Percentiles rank a stretch among this genome's conserved stretches.
phyloP scores from a whole-genome alignment of 768 basidiomycete genomes.

The Dictyophora rubrovolvata region DNA sequence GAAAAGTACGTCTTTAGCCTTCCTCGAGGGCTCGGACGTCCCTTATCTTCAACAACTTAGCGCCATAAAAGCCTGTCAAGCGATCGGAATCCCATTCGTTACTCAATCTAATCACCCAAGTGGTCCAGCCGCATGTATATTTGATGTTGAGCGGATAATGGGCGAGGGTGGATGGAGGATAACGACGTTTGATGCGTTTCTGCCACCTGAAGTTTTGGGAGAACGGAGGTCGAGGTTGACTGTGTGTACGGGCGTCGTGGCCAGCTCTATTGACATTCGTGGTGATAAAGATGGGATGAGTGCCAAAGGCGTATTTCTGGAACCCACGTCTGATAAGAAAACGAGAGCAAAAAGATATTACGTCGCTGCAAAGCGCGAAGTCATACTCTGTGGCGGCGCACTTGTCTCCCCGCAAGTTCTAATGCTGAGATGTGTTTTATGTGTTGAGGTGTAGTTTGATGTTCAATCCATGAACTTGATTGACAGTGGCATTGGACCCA shows the following conservation, averaged over 20 bases:
- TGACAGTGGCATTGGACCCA: conserved; percentile 33
- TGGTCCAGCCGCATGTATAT: background rate
- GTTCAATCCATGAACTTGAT: conserved; percentile 3
- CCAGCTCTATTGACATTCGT: background rate
- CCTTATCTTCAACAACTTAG: too few relatives aligned
- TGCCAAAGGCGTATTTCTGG: background rate
- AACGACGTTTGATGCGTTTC: too few relatives aligned
- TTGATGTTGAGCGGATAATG: background rate
- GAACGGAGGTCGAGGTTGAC: background rate
- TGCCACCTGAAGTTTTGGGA: too few relatives aligned
- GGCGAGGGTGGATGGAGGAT: background rate
- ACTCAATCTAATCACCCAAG: background rate
- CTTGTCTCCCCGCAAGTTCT: conserved; percentile 33
- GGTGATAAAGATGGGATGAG: background rate
- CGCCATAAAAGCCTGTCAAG: background rate
- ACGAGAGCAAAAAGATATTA: background rate
- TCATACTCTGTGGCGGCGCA: conserved; percentile 28
- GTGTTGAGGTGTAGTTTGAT: background rate
- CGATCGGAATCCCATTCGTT: background rate
- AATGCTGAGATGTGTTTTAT: conserved; percentile 25
- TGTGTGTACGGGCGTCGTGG: background rate
- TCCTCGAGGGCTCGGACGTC: too few relatives aligned
- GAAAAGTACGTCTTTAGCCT: too few relatives aligned
- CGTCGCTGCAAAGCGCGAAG: conserved; percentile 12
- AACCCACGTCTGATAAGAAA: background rate